phyloP scores from a whole-genome alignment of 495 filamentous ascomycete species.

The Lichenothelia convexa region DNA sequence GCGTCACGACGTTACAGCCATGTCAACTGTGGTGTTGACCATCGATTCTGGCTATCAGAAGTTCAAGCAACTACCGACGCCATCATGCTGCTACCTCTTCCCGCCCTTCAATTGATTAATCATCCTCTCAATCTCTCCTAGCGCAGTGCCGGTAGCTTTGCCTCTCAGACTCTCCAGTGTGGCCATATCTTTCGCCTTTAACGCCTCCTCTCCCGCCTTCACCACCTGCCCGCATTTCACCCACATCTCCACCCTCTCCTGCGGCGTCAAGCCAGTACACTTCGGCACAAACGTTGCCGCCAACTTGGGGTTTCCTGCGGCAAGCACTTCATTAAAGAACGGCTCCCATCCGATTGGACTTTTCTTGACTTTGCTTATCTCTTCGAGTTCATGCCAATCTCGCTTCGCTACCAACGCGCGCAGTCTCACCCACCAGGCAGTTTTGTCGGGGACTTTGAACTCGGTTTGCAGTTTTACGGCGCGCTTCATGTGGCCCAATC shows the following conservation, averaged over 20 bases:
- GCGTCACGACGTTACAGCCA: no score
- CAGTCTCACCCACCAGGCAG: conserved; percentile 77
- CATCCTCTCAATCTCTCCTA: conserved; percentile 42
- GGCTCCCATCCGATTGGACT: conserved; percentile 98
- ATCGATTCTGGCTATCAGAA: no score
- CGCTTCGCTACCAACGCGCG: conserved; percentile 75
- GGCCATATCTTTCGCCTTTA: conserved; percentile 59
- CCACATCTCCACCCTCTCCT: conserved; percentile 78
- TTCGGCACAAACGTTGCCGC: conserved; percentile 77
- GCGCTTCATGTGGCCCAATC: conserved; percentile 53
- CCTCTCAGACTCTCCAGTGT: conserved; percentile 39
- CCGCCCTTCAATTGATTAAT: conserved; percentile 28
- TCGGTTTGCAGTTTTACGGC: conserved; percentile 75
- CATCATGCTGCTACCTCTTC: neutral
- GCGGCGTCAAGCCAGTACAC: conserved; percentile 43
- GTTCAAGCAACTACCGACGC: no score
- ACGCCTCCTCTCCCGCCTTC: conserved; percentile 83
- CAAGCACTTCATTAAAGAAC: conserved; percentile 76
- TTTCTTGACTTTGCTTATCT: conserved; percentile 50
- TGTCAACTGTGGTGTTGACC: no score
- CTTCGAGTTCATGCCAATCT: conserved; percentile 84
- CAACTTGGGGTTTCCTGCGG: conserved; percentile 76
- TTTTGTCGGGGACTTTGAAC: conserved; percentile 82
- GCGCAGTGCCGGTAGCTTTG: conserved; percentile 36
- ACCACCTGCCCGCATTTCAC: conserved; percentile 83